Evolutionary conservation across 345 rosid genomes (phyloP), one percentile per base, ranked within the genome.

Genomic region (Dipteronia dyeriana): DNA sequence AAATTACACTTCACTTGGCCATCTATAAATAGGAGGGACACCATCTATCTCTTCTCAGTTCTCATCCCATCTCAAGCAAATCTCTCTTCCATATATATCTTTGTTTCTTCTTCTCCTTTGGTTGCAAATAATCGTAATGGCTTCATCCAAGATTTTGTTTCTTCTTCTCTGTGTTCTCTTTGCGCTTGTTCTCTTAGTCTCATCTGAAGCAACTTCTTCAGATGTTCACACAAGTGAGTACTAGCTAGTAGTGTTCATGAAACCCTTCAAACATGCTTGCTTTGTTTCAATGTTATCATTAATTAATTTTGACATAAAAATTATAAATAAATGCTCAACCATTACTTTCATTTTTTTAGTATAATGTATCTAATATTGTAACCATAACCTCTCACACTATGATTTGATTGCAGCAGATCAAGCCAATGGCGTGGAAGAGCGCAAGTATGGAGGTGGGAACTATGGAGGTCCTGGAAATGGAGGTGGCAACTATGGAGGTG

Each of bases 141-240:
- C 56, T 39, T 73, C 39, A 73, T 73, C 38, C 3, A 39, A 73
- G 54, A 59, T 16, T 39, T 60, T 13, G 67, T 41, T 73, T 60
- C 66, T 39, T 59, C 67, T 60, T 38, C 2, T 23, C 8, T 60
- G 39, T 43, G 34, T 41, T 59, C 54, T 73, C 54, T 73, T 41
- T 39, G 56, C 56, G 5, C 14, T 73, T 6, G 51, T 71, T 41
- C 39, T 73, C 62, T 3, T 73, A 14, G 22, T 38, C 16, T 72
- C 66, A 17, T 34, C 23, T 66, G 69, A 66, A 57, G 66, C 63
- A 56, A 16, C 60, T 56, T 59, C 60, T 56, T 59, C 22, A 29
- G 4, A 39, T 60, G 67, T 49, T 60, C 66, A 22, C 41, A n/a
- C 66, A 22, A 39, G 67, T 60, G 56, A 56, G 64, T 29, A 29